Conservation (phyloP, 2,329 filamentous ascomycete genomes). For the Colletotrichum sp. region DNA sequence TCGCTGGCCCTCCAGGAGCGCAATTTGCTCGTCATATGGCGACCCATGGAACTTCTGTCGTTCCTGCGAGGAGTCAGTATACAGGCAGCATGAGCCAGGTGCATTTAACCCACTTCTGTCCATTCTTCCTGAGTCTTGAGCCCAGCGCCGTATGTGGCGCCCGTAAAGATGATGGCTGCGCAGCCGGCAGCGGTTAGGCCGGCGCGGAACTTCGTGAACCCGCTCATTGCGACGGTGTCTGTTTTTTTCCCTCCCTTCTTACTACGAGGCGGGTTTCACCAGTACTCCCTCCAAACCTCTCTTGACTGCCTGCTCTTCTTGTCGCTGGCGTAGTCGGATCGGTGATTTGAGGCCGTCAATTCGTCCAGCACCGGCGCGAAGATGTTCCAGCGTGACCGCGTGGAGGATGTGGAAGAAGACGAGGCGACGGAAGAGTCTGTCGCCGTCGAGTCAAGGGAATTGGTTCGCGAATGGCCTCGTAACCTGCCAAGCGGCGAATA, state of each 20-base stretch:
- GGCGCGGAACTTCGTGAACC: slow-evolving; percentile 26
- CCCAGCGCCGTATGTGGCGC: slow-evolving; percentile 53
- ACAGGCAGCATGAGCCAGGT: neutral
- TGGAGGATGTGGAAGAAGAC: neutral
- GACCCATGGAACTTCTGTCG: slow-evolving; percentile 41
- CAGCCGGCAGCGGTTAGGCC: slow-evolving; percentile 45
- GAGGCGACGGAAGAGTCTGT: neutral
- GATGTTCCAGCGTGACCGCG: neutral
- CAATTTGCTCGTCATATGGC: slow-evolving; percentile 48
- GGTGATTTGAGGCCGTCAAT: neutral
- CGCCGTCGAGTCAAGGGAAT: slow-evolving; percentile 12
- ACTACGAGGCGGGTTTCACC: slow-evolving; percentile 19
- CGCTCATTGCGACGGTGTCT: slow-evolving; percentile 22
- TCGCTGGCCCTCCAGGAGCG: slow-evolving; percentile 47
- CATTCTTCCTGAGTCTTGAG: slow-evolving; percentile 54
- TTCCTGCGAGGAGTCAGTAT: slow-evolving; percentile 26
- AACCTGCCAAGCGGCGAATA: neutral
- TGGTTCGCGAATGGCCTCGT: neutral
- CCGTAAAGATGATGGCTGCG: slow-evolving; percentile 51
- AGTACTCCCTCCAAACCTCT: slow-evolving; percentile 31
- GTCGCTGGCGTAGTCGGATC: slow-evolving; percentile 25
- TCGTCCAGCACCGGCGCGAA: neutral
- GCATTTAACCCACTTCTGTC: slow-evolving; percentile 38
- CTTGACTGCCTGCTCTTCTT: slow-evolving; percentile 24
- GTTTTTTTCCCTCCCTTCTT: neutral